Evolutionary conservation across 202 grass and related monocot species (phyloP).

Genomic region (Brachypodium distachyon): DNA sequence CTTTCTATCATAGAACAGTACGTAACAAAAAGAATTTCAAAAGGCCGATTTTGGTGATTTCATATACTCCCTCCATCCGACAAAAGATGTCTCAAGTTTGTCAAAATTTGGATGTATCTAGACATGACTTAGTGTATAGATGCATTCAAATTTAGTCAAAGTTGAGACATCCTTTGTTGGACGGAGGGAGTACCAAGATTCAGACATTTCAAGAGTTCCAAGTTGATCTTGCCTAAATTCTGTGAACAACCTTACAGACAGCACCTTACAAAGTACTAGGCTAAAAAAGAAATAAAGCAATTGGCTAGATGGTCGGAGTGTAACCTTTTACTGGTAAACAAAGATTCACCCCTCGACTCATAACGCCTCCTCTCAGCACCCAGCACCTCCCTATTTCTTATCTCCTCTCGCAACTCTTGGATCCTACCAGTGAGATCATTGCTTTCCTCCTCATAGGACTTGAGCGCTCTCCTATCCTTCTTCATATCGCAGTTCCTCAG

Average conservation of each 20-base stretch:
- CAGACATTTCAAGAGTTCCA: background rate
- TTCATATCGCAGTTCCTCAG: conserved; percentile 69
- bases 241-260: background rate
- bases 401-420: conserved; percentile 65
- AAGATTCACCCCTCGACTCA: conserved; percentile 38
- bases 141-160: too few relatives aligned
- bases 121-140: too few relatives aligned
- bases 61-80: too few relatives aligned
- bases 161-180: too few relatives aligned
- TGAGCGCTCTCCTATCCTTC: conserved; percentile 48
- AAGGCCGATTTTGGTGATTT: background rate
- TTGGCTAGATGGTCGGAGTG: background rate
- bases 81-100: too few relatives aligned
- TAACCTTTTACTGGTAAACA: conserved; percentile 78
- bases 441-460: conserved; percentile 32
- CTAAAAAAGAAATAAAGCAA: background rate
- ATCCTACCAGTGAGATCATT: conserved; percentile 29
- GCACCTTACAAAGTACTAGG: background rate
- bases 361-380: conserved; percentile 35
- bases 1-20: background rate
- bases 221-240: background rate
- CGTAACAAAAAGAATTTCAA: background rate
- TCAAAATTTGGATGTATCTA: too few relatives aligned
- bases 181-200: background rate
- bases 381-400: conserved; percentile 44